Percentiles rank a stretch among this genome's conserved stretches.
These are phyloP conservation scores for Antitrichia curtipendula DNA, from an alignment of 225 moss, liverwort and hornwort genomes.

Conservation along the genomic window DNA sequence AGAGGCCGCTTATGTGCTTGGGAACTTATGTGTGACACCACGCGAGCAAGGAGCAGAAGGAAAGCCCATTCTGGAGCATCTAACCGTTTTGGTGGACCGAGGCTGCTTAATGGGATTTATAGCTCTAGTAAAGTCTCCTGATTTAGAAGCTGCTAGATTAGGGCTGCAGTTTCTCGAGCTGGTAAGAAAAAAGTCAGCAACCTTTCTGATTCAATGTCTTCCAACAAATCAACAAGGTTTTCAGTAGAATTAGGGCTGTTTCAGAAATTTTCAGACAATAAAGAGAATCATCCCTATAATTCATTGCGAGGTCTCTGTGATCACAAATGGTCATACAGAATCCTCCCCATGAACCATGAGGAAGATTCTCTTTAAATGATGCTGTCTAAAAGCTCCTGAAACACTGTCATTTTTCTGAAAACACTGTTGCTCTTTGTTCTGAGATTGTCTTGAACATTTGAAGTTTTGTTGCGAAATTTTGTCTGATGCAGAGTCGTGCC, in stretches of 20 bases:
- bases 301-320: not conserved
- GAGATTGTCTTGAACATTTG: not conserved
- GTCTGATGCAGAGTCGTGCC: not conserved
- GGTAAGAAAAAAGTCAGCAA: constrained; percentile 28
- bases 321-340: not conserved
- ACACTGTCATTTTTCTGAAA: not conserved
- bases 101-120: constrained; percentile 89
- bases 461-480: not conserved
- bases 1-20: constrained; percentile 84
- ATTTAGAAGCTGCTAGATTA: constrained; percentile 80
- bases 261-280: not conserved
- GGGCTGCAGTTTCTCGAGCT: constrained; percentile 93
- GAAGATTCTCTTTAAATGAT: not conserved
- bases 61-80: constrained; percentile 71
- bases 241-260: not conserved
- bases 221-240: not conserved
- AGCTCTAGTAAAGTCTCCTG: constrained; percentile 81
- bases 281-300: not conserved
- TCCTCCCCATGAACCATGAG: not conserved
- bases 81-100: constrained; percentile 71
- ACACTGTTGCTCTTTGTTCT: not conserved
- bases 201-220: not conserved
- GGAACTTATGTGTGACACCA: constrained; percentile 70
- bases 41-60: constrained; percentile 43
- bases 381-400: not conserved